Evolutionary conservation across 2,329 filamentous ascomycete genomes (phyloP).

Genomic region (Penicillium psychrosexuale): DNA sequence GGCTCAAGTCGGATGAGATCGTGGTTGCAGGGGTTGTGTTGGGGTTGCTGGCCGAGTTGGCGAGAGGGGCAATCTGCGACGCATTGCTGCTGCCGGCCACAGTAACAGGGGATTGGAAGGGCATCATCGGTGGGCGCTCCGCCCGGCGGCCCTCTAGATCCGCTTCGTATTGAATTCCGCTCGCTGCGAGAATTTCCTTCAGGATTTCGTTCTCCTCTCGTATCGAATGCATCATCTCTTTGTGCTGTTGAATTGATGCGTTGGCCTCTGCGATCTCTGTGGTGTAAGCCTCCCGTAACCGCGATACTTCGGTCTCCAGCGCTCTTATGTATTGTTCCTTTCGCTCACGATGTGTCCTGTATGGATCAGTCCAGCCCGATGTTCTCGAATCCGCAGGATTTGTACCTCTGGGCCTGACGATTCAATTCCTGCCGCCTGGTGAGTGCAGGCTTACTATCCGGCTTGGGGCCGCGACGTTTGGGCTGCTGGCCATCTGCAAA

Average conservation of each 20-base stretch:
- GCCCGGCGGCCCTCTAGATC: slow-evolving; percentile 42
- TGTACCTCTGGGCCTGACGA: slow-evolving; percentile 87
- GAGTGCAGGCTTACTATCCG: slow-evolving; percentile 90
- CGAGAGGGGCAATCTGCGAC: slow-evolving; percentile 30
- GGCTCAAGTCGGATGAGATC: slow-evolving; percentile 32
- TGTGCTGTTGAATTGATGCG: slow-evolving; percentile 57
- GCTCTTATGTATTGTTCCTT: slow-evolving; percentile 96
- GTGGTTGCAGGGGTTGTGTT: slow-evolving; percentile 37
- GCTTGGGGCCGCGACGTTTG: slow-evolving; percentile 90
- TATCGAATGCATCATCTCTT: slow-evolving; percentile 69
- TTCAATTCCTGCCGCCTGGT: slow-evolving; percentile 92
- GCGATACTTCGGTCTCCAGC: slow-evolving; percentile 84
- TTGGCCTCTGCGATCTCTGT: slow-evolving; percentile 62
- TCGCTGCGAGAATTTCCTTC: slow-evolving; percentile 57
- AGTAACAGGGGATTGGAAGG: slow-evolving; percentile 40
- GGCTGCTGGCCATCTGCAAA: slow-evolving; percentile 72
- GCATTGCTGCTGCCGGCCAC: slow-evolving; percentile 40
- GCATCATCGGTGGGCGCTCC: slow-evolving; percentile 22
- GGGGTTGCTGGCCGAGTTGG: slow-evolving; percentile 23
- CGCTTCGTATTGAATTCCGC: slow-evolving; percentile 58
- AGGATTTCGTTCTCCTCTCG: slow-evolving; percentile 77
- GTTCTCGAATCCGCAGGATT: slow-evolving; percentile 2
- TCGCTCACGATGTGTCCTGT: slow-evolving; percentile 89
- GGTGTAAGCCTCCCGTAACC: slow-evolving; percentile 71
- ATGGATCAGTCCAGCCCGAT: slow-evolving; percentile 16